These are phyloP conservation scores for Globisporangium alternatum DNA, from an alignment of 352 stramenopile species.

Conservation along the genomic window DNA sequence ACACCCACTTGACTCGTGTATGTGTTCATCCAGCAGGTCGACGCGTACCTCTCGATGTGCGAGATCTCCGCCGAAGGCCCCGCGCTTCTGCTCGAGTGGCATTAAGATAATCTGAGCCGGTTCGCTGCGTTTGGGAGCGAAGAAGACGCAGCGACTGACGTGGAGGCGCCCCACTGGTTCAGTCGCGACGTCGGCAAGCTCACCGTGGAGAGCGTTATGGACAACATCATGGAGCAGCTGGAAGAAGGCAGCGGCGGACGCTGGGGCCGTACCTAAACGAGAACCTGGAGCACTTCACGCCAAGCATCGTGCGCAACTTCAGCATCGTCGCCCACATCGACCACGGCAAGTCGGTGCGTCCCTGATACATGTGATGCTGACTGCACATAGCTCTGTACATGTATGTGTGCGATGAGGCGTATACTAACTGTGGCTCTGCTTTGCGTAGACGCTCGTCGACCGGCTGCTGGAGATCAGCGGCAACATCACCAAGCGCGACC, in stretches of 20 bases:
- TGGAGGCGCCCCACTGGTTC: not conserved
- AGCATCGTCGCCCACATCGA: slow-evolving; percentile 92
- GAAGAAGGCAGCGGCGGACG: not conserved
- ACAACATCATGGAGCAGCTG: slow-evolving; percentile 3
- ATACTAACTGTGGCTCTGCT: not conserved
- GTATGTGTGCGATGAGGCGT: not conserved
- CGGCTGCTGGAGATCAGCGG: slow-evolving; percentile 87
- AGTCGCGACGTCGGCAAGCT: not conserved
- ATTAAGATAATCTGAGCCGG: not conserved
- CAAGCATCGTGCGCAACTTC: slow-evolving; percentile 88
- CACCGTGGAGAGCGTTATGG: not conserved
- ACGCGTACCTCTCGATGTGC: not conserved
- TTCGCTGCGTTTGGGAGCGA: not conserved
- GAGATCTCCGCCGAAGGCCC: not conserved
- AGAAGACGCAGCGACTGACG: not conserved
- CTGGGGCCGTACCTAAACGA: slow-evolving; percentile 48
- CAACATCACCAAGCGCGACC: slow-evolving; percentile 85
- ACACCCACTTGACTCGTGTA: not conserved
- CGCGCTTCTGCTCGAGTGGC: not conserved
- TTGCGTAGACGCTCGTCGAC: slow-evolving; percentile 80
- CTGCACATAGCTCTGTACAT: not conserved
- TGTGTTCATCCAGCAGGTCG: not conserved
- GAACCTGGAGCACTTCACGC: slow-evolving; percentile 55
- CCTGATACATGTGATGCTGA: not conserved
- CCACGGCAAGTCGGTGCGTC: slow-evolving; percentile 86